Evolutionary conservation across 2,329 filamentous ascomycete genomes (phyloP).

Genomic region (Stemphylium beticola): DNA sequence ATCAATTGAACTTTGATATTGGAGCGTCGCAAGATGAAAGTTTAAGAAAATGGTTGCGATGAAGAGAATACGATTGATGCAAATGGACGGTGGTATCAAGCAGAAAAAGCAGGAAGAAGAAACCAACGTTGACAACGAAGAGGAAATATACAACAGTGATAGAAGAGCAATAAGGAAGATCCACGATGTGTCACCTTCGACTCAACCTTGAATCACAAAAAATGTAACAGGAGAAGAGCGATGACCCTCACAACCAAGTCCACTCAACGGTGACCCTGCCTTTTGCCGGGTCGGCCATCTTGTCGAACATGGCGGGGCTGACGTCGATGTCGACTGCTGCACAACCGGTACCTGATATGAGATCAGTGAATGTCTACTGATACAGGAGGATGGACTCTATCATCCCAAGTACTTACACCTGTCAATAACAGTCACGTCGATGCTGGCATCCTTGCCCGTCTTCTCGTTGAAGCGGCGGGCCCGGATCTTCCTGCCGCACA

Average conservation of each 20-base stretch:
- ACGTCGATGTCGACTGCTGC: slow-evolving; percentile 58
- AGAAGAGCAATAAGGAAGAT: not conserved
- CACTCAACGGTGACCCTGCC: slow-evolving; percentile 59
- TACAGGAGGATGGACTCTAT: not conserved
- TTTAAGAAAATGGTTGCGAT: not conserved
- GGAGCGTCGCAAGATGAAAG: not conserved
- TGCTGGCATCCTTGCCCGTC: slow-evolving; percentile 54
- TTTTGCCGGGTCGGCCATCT: slow-evolving; percentile 54
- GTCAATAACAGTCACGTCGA: slow-evolving; percentile 72
- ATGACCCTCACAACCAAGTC: slow-evolving; percentile 54
- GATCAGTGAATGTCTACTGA: slow-evolving; percentile 19
- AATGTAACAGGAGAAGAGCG: not conserved
- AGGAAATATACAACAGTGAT: not conserved
- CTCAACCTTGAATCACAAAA: slow-evolving; percentile 6
- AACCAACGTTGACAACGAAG: not conserved
- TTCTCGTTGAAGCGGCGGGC: slow-evolving; percentile 58
- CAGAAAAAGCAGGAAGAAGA: not conserved
- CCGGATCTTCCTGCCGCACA: slow-evolving; percentile 72
- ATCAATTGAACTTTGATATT: not conserved
- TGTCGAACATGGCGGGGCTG: slow-evolving; percentile 55
- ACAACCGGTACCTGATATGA: slow-evolving; percentile 53
- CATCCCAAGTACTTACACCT: slow-evolving; percentile 56
- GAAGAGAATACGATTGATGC: not conserved
- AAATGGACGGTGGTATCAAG: not conserved
- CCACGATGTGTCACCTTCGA: not conserved